phyloP scores from a whole-genome alignment of 345 rosid species.

The Eucalyptus marginata region DNA sequence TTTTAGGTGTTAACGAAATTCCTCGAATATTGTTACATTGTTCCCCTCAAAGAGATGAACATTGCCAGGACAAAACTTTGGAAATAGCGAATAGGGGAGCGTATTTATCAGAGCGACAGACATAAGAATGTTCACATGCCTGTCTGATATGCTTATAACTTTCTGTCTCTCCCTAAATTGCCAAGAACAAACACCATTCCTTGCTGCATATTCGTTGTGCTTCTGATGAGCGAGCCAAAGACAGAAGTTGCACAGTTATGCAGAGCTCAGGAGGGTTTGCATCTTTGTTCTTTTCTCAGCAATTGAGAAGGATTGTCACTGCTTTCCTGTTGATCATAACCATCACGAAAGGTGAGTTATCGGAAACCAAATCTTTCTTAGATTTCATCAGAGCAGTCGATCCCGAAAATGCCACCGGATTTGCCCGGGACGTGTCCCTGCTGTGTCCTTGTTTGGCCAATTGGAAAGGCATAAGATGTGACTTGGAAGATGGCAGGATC shows the following conservation, averaged over 20 bases:
- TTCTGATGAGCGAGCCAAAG: not conserved
- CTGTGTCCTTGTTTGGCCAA: slow-evolving; percentile 8
- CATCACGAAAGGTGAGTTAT: slow-evolving; percentile 5
- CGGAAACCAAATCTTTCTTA: slow-evolving; percentile 15
- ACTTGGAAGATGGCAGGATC: slow-evolving; percentile 1
- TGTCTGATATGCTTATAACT: not conserved
- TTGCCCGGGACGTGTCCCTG: not conserved
- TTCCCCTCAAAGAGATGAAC: not conserved
- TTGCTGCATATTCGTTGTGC: not conserved
- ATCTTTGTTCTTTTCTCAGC: not conserved
- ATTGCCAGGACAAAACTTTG: slow-evolving; percentile 1
- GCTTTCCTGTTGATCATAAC: not conserved
- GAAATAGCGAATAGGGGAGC: slow-evolving; percentile 4
- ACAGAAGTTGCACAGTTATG: not conserved
- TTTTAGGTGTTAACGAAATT: not conserved
- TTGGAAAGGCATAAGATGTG: slow-evolving; percentile 11
- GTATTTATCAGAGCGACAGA: not conserved
- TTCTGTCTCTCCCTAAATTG: not conserved
- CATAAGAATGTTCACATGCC: not conserved
- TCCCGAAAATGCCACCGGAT: slow-evolving; percentile 9
- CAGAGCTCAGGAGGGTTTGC: not conserved
- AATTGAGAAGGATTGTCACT: not conserved
- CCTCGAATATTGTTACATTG: not conserved
- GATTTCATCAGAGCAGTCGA: slow-evolving; percentile 17
- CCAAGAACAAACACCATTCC: not conserved